Evolutionary conservation across 768 basidiomycete genomes (phyloP).

Genomic region (Astraeus odoratus): DNA sequence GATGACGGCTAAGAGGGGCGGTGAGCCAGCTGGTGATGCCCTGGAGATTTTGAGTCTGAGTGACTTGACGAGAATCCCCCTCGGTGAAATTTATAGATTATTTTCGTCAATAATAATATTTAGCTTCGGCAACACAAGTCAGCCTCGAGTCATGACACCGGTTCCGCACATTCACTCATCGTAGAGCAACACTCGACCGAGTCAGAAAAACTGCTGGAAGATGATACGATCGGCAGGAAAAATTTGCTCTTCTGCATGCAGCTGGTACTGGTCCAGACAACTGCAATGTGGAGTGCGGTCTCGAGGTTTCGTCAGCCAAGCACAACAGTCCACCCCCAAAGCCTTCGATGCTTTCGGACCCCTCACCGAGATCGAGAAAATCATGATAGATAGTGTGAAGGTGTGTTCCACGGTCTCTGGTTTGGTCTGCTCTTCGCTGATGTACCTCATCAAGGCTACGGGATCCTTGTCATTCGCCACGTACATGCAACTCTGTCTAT

Average conservation of each 20-base stretch:
- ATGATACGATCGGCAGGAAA: constrained; percentile 7
- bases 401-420: constrained; percentile 28
- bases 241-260: background rate
- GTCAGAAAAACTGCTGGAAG: constrained; percentile 2
- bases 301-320: background rate
- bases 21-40: too few relatives aligned
- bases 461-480: constrained; percentile 84
- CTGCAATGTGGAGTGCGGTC: background rate
- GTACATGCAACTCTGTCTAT: constrained; percentile 89
- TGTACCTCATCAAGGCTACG: constrained; percentile 47
- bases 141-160: background rate
- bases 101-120: too few relatives aligned
- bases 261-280: constrained; percentile 3
- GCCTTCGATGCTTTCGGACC: constrained; percentile 5
- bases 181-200: background rate
- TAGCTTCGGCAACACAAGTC: too few relatives aligned
- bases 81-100: too few relatives aligned
- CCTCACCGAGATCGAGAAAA: constrained; percentile 49
- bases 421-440: background rate
- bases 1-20: too few relatives aligned
- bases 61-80: too few relatives aligned
- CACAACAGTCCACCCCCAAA: background rate
- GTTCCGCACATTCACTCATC: background rate
- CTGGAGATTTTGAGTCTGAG: too few relatives aligned
- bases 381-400: constrained; percentile 67